A percentile compares a stretch with the other conserved stretches of the same genome.
phyloP scores from a whole-genome alignment of 2,329 filamentous ascomycete species.

The Talaromyces funiculosus region DNA sequence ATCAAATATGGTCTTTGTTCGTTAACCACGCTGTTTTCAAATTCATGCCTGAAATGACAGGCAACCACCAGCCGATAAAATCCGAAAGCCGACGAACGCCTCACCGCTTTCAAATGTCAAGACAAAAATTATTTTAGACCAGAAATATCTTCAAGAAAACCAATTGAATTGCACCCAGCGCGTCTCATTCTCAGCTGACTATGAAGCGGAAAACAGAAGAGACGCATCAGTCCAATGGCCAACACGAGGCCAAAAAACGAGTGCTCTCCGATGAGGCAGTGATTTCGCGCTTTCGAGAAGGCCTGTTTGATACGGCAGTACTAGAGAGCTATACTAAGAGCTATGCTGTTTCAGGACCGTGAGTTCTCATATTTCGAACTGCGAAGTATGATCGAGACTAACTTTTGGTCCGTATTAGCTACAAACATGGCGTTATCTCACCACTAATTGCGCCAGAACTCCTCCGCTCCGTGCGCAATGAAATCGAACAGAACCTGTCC shows the following conservation, averaged over 20 bases:
- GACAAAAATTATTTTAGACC: neutral
- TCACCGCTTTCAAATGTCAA: conserved; percentile 4
- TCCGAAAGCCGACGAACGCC: neutral
- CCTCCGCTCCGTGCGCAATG: conserved; percentile 76
- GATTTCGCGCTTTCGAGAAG: conserved; percentile 39
- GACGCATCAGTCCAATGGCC: conserved; percentile 28
- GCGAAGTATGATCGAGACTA: neutral
- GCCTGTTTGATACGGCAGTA: conserved; percentile 38
- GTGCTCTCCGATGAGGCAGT: conserved; percentile 35
- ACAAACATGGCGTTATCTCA: conserved; percentile 89
- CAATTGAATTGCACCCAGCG: conserved; percentile 6
- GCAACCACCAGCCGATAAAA: neutral
- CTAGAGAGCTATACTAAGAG: conserved; percentile 38
- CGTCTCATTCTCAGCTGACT: conserved; percentile 3
- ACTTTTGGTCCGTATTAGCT: conserved; percentile 42
- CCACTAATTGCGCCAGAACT: conserved; percentile 73
- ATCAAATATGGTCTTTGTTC: too few relatives aligned
- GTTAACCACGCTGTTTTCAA: too few relatives aligned
- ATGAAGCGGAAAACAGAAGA: conserved; percentile 43
- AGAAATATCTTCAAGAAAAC: neutral
- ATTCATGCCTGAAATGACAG: neutral
- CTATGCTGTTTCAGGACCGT: conserved; percentile 41
- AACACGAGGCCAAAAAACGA: conserved; percentile 34
- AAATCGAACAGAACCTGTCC: conserved; percentile 83
- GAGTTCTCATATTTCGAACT: conserved; percentile 19